Conservation (phyloP, 2,329 filamentous ascomycete species). For the Myriosclerotinia scirpicola region DNA sequence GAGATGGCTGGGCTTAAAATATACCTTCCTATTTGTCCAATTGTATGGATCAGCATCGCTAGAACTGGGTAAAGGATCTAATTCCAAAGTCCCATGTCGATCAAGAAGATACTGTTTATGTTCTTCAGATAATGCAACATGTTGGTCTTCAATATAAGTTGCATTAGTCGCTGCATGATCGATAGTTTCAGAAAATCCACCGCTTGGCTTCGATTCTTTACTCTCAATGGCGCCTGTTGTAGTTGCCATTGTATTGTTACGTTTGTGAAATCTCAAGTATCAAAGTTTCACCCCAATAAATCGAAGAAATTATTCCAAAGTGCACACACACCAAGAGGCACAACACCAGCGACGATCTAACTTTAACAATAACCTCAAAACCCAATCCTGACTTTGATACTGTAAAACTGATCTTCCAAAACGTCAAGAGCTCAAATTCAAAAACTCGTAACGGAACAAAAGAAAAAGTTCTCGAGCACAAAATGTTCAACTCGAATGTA, state of each 20-base stretch:
- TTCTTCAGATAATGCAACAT: slow-evolving; percentile 15
- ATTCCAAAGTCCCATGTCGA: slow-evolving; percentile 25
- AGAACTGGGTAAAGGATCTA: slow-evolving; percentile 25
- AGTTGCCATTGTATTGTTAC: slow-evolving; percentile 2
- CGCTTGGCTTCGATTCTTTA: slow-evolving; percentile 12
- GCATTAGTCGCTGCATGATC: slow-evolving; percentile 13
- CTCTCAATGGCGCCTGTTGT: slow-evolving; percentile 3
- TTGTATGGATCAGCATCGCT: slow-evolving; percentile 52
- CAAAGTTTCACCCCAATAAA: neutral
- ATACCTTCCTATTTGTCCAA: slow-evolving; percentile 52
- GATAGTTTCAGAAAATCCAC: slow-evolving; percentile 2
- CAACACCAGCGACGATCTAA: neutral
- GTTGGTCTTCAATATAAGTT: slow-evolving; percentile 4
- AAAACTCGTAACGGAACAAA: neutral
- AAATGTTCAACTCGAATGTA: neutral
- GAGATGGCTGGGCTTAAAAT: neutral
- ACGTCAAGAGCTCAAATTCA: neutral
- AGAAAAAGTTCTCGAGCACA: neutral
- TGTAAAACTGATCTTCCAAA: neutral
- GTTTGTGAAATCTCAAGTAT: neutral
- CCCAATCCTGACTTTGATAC: neutral
- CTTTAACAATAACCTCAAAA: neutral
- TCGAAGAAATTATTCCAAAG: neutral
- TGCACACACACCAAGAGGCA: neutral
- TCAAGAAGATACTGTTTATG: slow-evolving; percentile 25